Conservation (phyloP, 352 stramenopile genomes). For the Phytophthora ramorum region DNA sequence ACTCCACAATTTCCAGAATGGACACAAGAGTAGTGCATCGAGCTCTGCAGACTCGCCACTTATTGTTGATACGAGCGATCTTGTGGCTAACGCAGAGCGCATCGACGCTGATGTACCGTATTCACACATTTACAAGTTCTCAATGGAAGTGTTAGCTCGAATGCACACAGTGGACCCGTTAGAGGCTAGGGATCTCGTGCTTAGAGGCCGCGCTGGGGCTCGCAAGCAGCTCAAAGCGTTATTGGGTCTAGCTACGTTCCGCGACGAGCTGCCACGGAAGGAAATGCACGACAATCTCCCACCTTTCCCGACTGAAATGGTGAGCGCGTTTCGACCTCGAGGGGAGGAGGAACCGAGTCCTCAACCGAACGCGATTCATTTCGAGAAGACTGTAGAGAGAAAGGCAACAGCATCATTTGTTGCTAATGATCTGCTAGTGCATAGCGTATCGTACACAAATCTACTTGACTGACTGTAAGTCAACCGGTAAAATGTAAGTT, state of each 20-base stretch:
- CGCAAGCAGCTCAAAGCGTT: conserved; percentile 36
- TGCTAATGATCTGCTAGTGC: neutral
- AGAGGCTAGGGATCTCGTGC: conserved; percentile 63
- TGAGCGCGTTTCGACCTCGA: conserved; percentile 10
- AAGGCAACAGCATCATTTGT: neutral
- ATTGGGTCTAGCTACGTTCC: conserved; percentile 23
- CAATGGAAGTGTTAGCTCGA: conserved; percentile 61
- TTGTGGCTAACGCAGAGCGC: conserved; percentile 31
- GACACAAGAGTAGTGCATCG: neutral
- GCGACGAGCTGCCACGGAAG: conserved; percentile 11
- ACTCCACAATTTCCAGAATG: conserved; percentile 18
- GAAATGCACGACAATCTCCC: neutral
- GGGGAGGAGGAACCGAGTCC: conserved; percentile 1
- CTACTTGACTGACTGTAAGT: neutral
- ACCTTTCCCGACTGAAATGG: conserved; percentile 8
- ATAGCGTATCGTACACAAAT: conserved; percentile 9
- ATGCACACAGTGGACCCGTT: conserved; percentile 52
- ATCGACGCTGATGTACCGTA: conserved; percentile 57
- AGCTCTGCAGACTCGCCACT: conserved; percentile 6
- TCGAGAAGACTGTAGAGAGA: neutral
- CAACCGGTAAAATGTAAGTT: neutral
- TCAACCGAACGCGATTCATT: neutral
- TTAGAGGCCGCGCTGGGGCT: conserved; percentile 38
- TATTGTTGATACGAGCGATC: conserved; percentile 7
- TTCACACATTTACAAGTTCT: conserved; percentile 61